A percentile compares a stretch with the other conserved stretches of the same genome.
Evolutionary conservation across 2,329 filamentous ascomycete genomes (phyloP).

Genomic region (Torrubiella hemipterigena): DNA sequence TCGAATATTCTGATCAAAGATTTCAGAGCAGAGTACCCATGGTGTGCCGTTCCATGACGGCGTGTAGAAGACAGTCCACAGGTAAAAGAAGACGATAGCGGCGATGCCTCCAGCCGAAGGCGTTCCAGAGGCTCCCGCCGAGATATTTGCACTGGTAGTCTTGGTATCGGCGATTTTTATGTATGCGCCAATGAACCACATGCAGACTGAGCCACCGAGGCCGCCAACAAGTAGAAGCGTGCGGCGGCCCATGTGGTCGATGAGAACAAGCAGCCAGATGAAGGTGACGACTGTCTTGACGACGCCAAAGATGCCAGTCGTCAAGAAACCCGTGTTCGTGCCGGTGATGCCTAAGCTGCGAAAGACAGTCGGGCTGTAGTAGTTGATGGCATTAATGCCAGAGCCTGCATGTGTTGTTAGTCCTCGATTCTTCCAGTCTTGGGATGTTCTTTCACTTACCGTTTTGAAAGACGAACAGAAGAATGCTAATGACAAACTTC

Average conservation of each 20-base stretch:
- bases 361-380: conserved; percentile 42
- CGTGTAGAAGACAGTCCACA: conserved; percentile 53
- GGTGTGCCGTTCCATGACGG: conserved; percentile 62
- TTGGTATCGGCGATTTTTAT: conserved; percentile 37
- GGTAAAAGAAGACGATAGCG: conserved; percentile 56
- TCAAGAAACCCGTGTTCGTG: conserved; percentile 34
- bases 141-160: too few species aligned
- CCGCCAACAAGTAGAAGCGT: conserved; percentile 54
- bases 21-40: conserved; percentile 66
- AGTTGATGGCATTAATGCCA: conserved; percentile 72
- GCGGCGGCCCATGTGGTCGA: conserved; percentile 44
- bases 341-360: conserved; percentile 34
- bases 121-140: conserved; percentile 10
- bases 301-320: conserved; percentile 66
- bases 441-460: too few species aligned
- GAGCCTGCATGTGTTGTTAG: conserved; percentile 12
- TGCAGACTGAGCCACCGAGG: conserved; percentile 50
- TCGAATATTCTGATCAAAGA: conserved; percentile 54
- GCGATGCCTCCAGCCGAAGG: conserved; percentile 42
- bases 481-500: conserved; percentile 60
- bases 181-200: conserved; percentile 41
- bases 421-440: conserved; percentile 14
- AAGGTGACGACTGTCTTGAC: conserved; percentile 61
- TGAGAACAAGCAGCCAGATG: conserved; percentile 56
- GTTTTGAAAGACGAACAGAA: conserved; percentile 73